Base-by-base conservation (phyloP, 2,329 filamentous ascomycete genomes). In the Fusarium burgessii region DNA sequence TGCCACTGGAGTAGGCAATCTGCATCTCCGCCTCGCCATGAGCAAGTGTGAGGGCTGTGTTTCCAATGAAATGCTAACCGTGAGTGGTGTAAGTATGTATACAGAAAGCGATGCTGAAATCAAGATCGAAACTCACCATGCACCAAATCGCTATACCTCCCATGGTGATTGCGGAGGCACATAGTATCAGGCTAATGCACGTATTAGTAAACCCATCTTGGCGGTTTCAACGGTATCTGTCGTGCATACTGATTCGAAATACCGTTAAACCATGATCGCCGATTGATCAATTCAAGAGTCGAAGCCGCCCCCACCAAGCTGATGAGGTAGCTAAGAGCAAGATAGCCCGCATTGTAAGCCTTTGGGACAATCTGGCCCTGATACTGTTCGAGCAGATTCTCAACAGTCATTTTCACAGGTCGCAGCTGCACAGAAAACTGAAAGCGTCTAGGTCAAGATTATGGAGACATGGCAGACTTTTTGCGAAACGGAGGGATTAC, bases 111-210 rank as follows among this genome's bases (percentile, higher is more conserved):
- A 32, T 14, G 20, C 6, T 23, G 23, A 33, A 14, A 17, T 9
- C 11, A 90, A 64, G 11, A 43, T 42, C 13, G 3, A 20, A 33
- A 52, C 62, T 45, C 25, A 67, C 64, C 64, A 67, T 67, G 4
- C 41, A 67, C 64, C 64, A 67, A 10, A 67, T 67, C 3, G 64
- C 11, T n/a, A 67, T 67, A 11, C 64, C 64, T 7, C 64, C 64
- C 64, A 67, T 67, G 1, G 64, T 67, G 6, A 67, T 45, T 7
- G 64, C 47, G 29, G 64, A 67, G 12, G 46, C 36, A 10, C 27
- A 49, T 7, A 67, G 42, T 20, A 67, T 29, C 38, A 67, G 10
- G 36, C 64, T 67, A 40, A 25, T 14, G 6, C 18, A 25, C 29
- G n/a, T 51, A 25, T 68, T 12, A 68, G 65, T 25, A 66, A 17